phyloP scores from a whole-genome alignment of 495 filamentous ascomycete species.

The Collariella sp. region DNA sequence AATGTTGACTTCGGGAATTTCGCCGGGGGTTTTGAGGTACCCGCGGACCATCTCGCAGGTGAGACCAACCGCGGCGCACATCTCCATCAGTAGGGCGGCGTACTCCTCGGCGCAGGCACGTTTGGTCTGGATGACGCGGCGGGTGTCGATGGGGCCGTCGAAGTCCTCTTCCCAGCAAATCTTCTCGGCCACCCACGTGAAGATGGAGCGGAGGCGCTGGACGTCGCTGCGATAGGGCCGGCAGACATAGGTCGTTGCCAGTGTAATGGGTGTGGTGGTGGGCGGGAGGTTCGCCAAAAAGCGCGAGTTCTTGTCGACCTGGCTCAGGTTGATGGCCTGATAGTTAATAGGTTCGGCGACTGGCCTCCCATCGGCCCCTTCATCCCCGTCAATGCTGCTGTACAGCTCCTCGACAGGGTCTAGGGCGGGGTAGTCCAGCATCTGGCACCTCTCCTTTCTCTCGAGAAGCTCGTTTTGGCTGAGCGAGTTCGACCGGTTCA shows the following conservation, averaged over 20 bases:
- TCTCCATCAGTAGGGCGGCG: conserved; percentile 77
- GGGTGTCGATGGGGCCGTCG: conserved; percentile 67
- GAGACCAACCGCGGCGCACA: conserved; percentile 86
- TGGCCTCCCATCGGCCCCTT: conserved; percentile 74
- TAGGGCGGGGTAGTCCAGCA: conserved; percentile 84
- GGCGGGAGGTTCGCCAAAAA: conserved; percentile 89
- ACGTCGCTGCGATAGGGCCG: conserved; percentile 92
- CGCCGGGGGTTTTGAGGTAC: conserved; percentile 84
- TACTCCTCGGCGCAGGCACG: conserved; percentile 87
- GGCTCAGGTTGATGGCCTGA: conserved; percentile 60
- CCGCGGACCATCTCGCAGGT: conserved; percentile 77
- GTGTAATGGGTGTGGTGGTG: conserved; percentile 69
- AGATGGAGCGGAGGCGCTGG: conserved; percentile 85
- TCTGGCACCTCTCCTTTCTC: conserved; percentile 82
- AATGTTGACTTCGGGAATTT: conserved; percentile 65
- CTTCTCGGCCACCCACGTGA: conserved; percentile 93
- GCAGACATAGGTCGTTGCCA: conserved; percentile 89
- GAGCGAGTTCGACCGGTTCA: conserved; percentile 87
- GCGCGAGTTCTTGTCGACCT: conserved; percentile 92
- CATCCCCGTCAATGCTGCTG: conserved; percentile 81
- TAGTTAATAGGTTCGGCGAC: conserved; percentile 81
- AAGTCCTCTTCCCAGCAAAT: conserved; percentile 94
- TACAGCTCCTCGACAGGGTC: conserved; percentile 81
- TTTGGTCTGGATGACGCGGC: conserved; percentile 72
- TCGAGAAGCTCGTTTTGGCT: conserved; percentile 82